Base-by-base conservation (phyloP, 805 yeast species). In the Isabelozyma gotoi region DNA sequence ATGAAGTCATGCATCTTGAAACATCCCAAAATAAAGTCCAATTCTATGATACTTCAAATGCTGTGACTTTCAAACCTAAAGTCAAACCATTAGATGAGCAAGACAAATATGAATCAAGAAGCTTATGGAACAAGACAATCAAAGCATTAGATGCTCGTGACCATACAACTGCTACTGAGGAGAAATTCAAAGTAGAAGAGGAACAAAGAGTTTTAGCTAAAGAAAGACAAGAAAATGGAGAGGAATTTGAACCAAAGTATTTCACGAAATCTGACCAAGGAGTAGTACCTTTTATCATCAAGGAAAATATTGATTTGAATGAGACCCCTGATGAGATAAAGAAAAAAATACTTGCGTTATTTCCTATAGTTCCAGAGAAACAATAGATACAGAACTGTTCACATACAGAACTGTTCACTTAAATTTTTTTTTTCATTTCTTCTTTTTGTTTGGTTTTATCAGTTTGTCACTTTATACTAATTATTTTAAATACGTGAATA, bases 291-390 rank as follows among this genome's bases (percentile, higher is more conserved):
- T 46, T 91, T 88, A 61, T 79, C 29, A 70, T 88, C 33, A 85
- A 84, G 63, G 86, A 64, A 67, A 60, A 53, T 6, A 73, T 80
- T 43, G 81, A 86, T 51, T 74, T 81, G 33, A 62, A 62, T n/a
- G 67, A 69, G 21, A 66, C 71, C 41, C 71, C 81, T n/a, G 78
- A 78, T 38, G 69, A 68, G 24, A 77, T 85, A 57, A 74, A 74
- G 41, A 69, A 75, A 43, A 74, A 79, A 41, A 73, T 90, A 20
- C 71, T 84, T 43, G 80, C 79, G 41, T 68, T 84, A 38, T 88
- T 83, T 16, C 97, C 97, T 2, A 78, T 91, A 35, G 65, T 89
- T 36, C 96, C 96, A 0, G 96, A 96, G 14, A 96, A 89, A 57
- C 53, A 68, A 40, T 81, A n/a, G n/a, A n/a, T n/a, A n/a, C n/a